Conservation (phyloP, 2,329 filamentous ascomycete species). For the Pseudomassariella vexata region DNA sequence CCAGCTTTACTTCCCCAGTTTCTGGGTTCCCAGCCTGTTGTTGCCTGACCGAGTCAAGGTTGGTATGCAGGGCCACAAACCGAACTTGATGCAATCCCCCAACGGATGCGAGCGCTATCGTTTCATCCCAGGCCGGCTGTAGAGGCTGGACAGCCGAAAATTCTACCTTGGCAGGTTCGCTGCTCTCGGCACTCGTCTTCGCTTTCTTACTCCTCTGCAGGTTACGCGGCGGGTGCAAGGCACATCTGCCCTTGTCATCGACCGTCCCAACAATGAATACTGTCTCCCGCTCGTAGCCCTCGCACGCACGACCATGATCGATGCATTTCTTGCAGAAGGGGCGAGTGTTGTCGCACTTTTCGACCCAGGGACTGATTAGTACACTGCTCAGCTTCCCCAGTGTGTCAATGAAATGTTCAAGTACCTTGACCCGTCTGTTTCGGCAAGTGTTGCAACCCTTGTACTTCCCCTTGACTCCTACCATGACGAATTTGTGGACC, state of each 20-base stretch:
- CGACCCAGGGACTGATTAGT: too few species aligned
- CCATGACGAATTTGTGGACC: too few species aligned
- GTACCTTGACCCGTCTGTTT: conserved; percentile 8
- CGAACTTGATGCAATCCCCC: conserved; percentile 32
- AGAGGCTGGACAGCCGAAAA: conserved; percentile 33
- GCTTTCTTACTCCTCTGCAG: conserved; percentile 31
- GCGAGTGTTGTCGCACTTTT: conserved; percentile 51
- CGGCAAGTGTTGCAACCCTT: conserved; percentile 11
- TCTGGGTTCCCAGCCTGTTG: conserved; percentile 10
- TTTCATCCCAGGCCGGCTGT: conserved; percentile 45
- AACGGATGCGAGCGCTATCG: conserved; percentile 32
- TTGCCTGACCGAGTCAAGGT: conserved; percentile 28
- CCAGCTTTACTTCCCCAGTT: conserved; percentile 24
- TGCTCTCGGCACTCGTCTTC: conserved; percentile 13
- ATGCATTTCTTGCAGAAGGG: conserved; percentile 57
- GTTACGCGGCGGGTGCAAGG: conserved; percentile 48
- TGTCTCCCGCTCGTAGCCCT: conserved; percentile 56
- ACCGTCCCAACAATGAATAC: conserved; percentile 60
- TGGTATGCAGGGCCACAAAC: conserved; percentile 39
- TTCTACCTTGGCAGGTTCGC: conserved; percentile 13
- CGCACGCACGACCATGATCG: conserved; percentile 50
- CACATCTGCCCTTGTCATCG: conserved; percentile 48
- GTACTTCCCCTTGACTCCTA: conserved; percentile 10
- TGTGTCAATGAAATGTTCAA: background rate
- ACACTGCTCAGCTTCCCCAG: too few species aligned